Evolutionary conservation across 176 grass and related monocot genomes (phyloP), one percentile per base, ranked within the genome.

Genomic region (Triticum dicoccoides): DNA sequence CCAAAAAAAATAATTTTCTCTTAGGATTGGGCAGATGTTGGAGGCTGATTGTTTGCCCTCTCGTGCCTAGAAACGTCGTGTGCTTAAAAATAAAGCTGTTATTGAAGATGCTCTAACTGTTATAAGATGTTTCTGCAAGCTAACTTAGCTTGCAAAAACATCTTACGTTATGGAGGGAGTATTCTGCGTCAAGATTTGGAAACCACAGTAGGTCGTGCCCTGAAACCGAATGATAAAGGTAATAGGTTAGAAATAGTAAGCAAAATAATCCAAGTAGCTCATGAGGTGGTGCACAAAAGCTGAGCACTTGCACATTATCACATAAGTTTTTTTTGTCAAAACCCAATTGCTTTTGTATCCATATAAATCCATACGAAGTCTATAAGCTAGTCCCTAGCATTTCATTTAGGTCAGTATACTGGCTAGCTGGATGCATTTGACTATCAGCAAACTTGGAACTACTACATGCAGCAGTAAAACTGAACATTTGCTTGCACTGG

Each of bases 181-280:
- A 11, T 54, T 63, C 75, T 39, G 65, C 74, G 3, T 78, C 41
- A 65, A 89, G 74, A 84, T 89, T 75, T 32, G 87, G 81, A 79
- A 83, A 84, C 20, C 32, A 56, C 20, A 84, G 65, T n/a, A 39
- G 38, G 33, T 73, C 37, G 41, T 84, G 67, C 30, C 81, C 81
- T 84, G 81, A 4, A 75, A 14, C 24, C 44, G n/a, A 51, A 29
- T 65, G n/a, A 73, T 4, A 84, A 6, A 54, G n/a, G 11, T 30
- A 23, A 89, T 17, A 34, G 47, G 32, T 80, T 32, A 44, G 2
- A 44, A 65, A 61, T 18, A 66, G 9, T 24, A 84, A 58, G 3
- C 27, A 15, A 80, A 61, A 35, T 44, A 58, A 70, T 59, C 1
- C 6, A 69, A 39, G 13, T 62, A 21, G 15, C 23, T 80, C 78